Conservation (phyloP, 2,329 filamentous ascomycete genomes). For the Neonectria sp. region DNA sequence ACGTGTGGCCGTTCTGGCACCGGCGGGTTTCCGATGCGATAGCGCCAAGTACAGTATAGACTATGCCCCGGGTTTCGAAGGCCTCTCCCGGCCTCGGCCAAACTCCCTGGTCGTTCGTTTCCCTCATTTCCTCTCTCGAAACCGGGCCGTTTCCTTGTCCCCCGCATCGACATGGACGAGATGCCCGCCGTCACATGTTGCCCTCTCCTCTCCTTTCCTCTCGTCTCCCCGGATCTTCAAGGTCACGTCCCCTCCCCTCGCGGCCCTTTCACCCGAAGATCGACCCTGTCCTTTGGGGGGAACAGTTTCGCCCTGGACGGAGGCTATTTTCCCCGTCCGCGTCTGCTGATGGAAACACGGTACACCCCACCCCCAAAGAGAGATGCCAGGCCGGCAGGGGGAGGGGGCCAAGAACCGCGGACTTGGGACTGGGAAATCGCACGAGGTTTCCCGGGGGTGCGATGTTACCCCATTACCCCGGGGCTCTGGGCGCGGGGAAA, state of each 20-base stretch:
- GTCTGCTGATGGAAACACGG: constrained; percentile 28
- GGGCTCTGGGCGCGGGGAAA: constrained; percentile 25
- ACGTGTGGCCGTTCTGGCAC: background rate
- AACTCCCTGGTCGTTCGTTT: background rate
- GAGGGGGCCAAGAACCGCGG: constrained; percentile 18
- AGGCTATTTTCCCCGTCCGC: constrained; percentile 39
- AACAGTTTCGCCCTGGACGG: constrained; percentile 14
- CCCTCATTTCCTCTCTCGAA: constrained; percentile 8
- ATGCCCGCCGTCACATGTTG: constrained; percentile 39
- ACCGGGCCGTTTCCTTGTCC: constrained; percentile 31
- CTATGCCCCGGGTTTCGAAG: background rate
- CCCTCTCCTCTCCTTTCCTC: constrained; percentile 6
- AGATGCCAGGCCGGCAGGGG: constrained; percentile 17
- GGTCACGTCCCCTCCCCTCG: constrained; percentile 31
- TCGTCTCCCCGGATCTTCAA: constrained; percentile 26
- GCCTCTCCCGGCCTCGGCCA: constrained; percentile 7
- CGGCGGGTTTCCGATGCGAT: background rate
- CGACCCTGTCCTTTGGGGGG: constrained; percentile 27
- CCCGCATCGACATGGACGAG: constrained; percentile 41
- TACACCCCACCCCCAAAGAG: constrained; percentile 16
- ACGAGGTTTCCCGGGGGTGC: constrained; percentile 23
- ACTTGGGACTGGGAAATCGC: constrained; percentile 32
- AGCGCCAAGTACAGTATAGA: background rate
- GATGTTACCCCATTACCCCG: constrained; percentile 27
- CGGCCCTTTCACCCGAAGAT: constrained; percentile 43